Percentiles rank a stretch among this genome's conserved stretches.
Evolutionary conservation across 768 basidiomycete species (phyloP).

Genomic region (Chlorophyllum brunneum): DNA sequence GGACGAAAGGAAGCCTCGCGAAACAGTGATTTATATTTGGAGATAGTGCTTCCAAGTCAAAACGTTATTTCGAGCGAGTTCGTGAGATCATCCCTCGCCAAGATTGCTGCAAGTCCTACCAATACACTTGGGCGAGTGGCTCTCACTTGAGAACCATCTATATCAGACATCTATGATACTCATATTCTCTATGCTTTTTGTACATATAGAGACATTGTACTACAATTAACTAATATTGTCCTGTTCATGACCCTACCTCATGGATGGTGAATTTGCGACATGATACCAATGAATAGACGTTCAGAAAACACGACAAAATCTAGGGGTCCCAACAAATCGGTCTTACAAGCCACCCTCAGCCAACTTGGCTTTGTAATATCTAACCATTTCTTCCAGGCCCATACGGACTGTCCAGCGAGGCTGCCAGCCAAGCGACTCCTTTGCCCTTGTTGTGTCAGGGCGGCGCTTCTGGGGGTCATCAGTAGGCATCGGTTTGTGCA

Average conservation of each 20-base stretch:
- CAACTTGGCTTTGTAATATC: constrained; percentile 90
- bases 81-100: background rate
- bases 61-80: background rate
- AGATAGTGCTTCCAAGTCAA: background rate
- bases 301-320: background rate
- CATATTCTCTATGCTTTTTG: background rate
- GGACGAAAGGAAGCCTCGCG: background rate
- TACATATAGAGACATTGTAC: background rate
- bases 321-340: background rate
- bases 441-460: constrained; percentile 90
- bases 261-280: too few relatives aligned
- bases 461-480: constrained; percentile 95
- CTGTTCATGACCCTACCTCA: too few relatives aligned
- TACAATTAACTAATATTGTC: too few relatives aligned
- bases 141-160: background rate
- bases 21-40: too few relatives aligned
- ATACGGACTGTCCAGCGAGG: constrained; percentile 90
- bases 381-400: constrained; percentile 93
- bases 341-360: constrained; percentile 72
- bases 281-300: background rate
- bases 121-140: background rate
- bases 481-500: constrained; percentile 78
- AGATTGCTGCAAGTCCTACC: background rate
- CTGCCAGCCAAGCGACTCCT: constrained; percentile 82
- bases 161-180: constrained; percentile 1